Percentiles rank a stretch among this genome's conserved stretches.
phyloP scores from a whole-genome alignment of 495 filamentous ascomycete genomes.

The Pseudevernia furfuracea region DNA sequence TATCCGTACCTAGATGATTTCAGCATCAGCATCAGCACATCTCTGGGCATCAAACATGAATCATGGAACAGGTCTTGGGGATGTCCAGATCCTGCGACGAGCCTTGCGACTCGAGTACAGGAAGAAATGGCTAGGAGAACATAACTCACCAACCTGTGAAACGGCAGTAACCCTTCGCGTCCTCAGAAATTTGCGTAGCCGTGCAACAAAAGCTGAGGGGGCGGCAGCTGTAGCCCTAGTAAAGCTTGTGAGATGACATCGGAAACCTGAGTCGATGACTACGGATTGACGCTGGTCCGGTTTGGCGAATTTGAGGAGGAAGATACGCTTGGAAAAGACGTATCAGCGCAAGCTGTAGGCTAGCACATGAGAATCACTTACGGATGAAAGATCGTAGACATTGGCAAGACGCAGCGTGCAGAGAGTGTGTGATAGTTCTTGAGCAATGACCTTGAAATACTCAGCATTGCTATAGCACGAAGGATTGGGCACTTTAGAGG shows the following conservation, averaged over 20 bases:
- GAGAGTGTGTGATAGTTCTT: slow-evolving; percentile 74
- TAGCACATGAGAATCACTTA: slow-evolving; percentile 28
- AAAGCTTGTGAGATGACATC: slow-evolving; percentile 87
- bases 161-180: slow-evolving; percentile 76
- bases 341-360: not conserved
- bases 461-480: slow-evolving; percentile 7
- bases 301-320: slow-evolving; percentile 87
- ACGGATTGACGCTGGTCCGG: slow-evolving; percentile 79
- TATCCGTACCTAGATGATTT: slow-evolving; percentile 51
- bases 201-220: slow-evolving; percentile 74
- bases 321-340: slow-evolving; percentile 56
- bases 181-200: slow-evolving; percentile 78
- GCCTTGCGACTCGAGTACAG: not conserved
- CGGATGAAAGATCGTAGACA: slow-evolving; percentile 88
- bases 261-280: slow-evolving; percentile 89
- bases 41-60: not conserved
- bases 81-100: not conserved
- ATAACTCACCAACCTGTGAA: slow-evolving; percentile 58
- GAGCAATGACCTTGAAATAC: slow-evolving; percentile 66
- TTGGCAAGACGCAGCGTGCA: slow-evolving; percentile 77
- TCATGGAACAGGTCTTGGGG: not conserved
- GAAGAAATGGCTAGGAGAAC: not conserved
- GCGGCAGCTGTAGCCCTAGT: slow-evolving; percentile 73
- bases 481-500: not conserved
- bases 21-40: not conserved